phyloP scores from a whole-genome alignment of 306 rosid genomes.

The Lathyrus aphaca region DNA sequence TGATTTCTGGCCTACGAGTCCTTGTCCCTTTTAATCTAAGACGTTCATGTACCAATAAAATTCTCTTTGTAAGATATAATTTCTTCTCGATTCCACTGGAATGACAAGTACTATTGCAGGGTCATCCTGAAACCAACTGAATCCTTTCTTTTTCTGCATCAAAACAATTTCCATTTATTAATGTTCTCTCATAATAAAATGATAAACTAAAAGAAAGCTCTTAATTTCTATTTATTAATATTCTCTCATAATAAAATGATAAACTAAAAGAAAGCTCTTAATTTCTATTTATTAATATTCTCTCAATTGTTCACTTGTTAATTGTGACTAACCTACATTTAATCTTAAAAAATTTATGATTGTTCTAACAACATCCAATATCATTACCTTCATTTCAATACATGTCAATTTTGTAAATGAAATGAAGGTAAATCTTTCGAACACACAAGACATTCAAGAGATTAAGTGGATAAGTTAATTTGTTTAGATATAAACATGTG shows the following conservation, averaged over 20 bases:
- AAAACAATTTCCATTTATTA: background rate
- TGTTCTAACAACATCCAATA: no score
- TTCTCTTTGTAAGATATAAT: slow-evolving; percentile 4
- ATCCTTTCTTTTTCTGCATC: background rate
- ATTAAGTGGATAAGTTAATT: no score
- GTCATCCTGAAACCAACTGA: background rate
- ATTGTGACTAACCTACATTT: no score
- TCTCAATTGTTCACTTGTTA: no score
- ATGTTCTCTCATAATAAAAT: background rate
- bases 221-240: background rate
- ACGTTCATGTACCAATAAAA: slow-evolving; percentile 33
- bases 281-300: no score
- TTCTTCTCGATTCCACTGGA: slow-evolving; percentile 1
- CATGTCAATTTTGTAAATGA: no score
- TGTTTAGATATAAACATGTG: no score
- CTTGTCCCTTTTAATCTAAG: slow-evolving; percentile 26
- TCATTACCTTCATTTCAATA: no score
- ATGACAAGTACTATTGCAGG: background rate
- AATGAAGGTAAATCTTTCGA: no score
- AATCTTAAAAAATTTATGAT: no score
- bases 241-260: background rate
- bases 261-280: background rate
- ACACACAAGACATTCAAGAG: no score
- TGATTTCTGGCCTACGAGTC: background rate
- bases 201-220: background rate